Evolutionary conservation across 2,329 filamentous ascomycete species (phyloP).

Genomic region (Ramichloridium luteum): DNA sequence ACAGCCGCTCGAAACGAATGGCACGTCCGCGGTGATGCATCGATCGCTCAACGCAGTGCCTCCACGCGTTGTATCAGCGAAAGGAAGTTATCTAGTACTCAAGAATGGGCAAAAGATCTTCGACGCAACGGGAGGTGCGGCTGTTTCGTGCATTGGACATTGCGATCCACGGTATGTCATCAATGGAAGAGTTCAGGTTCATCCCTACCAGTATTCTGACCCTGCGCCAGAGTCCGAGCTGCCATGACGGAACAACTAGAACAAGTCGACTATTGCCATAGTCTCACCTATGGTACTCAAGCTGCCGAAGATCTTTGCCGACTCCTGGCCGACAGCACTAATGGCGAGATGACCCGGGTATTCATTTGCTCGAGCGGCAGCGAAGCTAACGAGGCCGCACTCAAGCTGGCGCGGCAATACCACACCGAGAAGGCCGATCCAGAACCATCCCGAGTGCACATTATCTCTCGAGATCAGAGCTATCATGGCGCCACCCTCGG

Average conservation of each 20-base stretch:
- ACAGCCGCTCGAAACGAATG: slow-evolving; percentile 3
- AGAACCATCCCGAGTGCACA: slow-evolving; percentile 44
- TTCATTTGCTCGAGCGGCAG: slow-evolving; percentile 49
- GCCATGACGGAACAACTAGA: slow-evolving; percentile 49
- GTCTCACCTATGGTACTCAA: slow-evolving; percentile 45
- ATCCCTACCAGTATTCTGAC: slow-evolving; percentile 1
- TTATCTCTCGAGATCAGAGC: slow-evolving; percentile 52
- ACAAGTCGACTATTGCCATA: slow-evolving; percentile 47
- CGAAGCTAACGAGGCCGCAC: slow-evolving; percentile 56
- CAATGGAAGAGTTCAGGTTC: slow-evolving; percentile 3
- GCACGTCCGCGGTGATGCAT: slow-evolving; percentile 33
- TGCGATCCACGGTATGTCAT: slow-evolving; percentile 38
- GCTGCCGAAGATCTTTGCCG: slow-evolving; percentile 42
- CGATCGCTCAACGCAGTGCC: slow-evolving; percentile 37
- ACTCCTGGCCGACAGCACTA: slow-evolving; percentile 39
- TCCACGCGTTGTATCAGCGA: slow-evolving; percentile 36
- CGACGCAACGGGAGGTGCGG: slow-evolving; percentile 62
- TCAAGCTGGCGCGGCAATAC: slow-evolving; percentile 58
- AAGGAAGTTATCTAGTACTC: slow-evolving; percentile 41
- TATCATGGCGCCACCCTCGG: slow-evolving; percentile 64
- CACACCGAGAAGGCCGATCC: slow-evolving; percentile 44
- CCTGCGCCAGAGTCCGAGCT: slow-evolving; percentile 34
- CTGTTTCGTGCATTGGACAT: slow-evolving; percentile 60
- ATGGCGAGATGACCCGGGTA: slow-evolving; percentile 40
- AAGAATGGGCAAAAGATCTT: slow-evolving; percentile 49